Base-by-base conservation (phyloP, 352 stramenopile species). In the Phytophthora pinifolia region DNA sequence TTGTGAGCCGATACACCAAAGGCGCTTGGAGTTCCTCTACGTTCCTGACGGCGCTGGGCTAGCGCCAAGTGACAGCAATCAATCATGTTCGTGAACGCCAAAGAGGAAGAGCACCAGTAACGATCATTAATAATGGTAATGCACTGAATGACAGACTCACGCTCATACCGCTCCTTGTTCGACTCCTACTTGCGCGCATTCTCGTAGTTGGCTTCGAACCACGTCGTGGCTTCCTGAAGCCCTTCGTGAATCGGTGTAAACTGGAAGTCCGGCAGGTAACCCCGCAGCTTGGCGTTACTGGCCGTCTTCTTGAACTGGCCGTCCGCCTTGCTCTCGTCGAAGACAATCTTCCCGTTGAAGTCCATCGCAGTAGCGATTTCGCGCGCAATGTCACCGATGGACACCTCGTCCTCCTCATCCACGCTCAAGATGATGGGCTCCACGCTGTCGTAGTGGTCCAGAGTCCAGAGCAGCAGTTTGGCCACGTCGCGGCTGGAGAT, bases 221-320 rank as follows among this genome's bases (percentile, higher is more conserved):
- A 91, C 15, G 31, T 43, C 7, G 84, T 71, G 1, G 76, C 64
- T 32, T 86, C 68, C 9, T 29, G 50, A 6, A 91, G 61, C 0
- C 94, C 96, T 14, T 98, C 73, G 17, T 83, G 63, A 27, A 99
- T 97, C 5, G 85, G 62, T 13, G 92, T 98, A 69, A 99, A 99
- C 62, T 97, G 59, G 63, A 98, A 99, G 7, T 74, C 59, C 4
- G 96, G 96, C 35, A 86, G 62, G 20, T 93, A 83, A 32, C 57
- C 65, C 18, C 91, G 84, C 57, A 99, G 73, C 62, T 99, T 99
- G 14, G 78, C 89, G 64, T 99, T 99, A 62, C 79, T 96, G 3
- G 96, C 96, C 12, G 97, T 99, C 80, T 99, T 99, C 79, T 99
- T 99, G 79, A 96, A 98, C 76, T 99, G 97, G 6, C 97, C 97